phyloP scores from a whole-genome alignment of 2,329 filamentous ascomycete genomes.

The Neoarthrinium moseri region DNA sequence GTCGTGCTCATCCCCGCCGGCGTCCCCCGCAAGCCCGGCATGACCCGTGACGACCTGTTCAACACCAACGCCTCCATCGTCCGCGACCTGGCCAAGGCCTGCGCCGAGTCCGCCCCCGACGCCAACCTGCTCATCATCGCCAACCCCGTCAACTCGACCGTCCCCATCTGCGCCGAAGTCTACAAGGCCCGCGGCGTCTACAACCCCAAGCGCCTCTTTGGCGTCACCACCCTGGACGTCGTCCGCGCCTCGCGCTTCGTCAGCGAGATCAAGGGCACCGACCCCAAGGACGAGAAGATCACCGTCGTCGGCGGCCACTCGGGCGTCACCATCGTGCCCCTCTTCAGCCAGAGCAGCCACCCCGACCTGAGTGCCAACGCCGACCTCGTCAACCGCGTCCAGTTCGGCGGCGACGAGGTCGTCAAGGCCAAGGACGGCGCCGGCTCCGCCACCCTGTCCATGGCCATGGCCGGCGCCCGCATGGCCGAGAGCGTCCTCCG shows the following conservation, averaged over 20 bases:
- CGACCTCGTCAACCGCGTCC: constrained; percentile 86
- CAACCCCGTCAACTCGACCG: constrained; percentile 99
- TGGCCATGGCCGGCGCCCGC: constrained; percentile 90
- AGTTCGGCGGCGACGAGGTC: constrained; percentile 99
- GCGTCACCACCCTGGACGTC: constrained; percentile 98
- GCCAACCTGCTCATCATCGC: constrained; percentile 97
- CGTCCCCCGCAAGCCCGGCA: constrained; percentile 98
- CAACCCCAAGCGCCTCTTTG: constrained; percentile 98
- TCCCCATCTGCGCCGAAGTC: constrained; percentile 95
- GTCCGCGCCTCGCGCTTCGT: constrained; percentile 98
- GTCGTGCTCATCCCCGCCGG: constrained; percentile 97
- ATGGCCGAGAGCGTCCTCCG: constrained; percentile 90
- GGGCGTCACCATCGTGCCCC: constrained; percentile 95
- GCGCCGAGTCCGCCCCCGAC: constrained; percentile 82
- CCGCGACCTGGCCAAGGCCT: constrained; percentile 94
- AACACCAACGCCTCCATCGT: constrained; percentile 99
- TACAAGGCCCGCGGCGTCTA: constrained; percentile 95
- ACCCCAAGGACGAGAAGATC: constrained; percentile 92
- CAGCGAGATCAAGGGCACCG: constrained; percentile 85
- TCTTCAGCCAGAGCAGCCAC: constrained; percentile 93
- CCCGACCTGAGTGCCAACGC: constrained; percentile 76
- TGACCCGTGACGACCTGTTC: constrained; percentile 99
- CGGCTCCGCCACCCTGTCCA: constrained; percentile 95
- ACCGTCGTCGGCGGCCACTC: constrained; percentile 97
- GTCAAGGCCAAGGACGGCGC: constrained; percentile 98